Conservation (phyloP, 225 moss, liverwort and hornwort species). For the Thuidium tamariscinum region DNA sequence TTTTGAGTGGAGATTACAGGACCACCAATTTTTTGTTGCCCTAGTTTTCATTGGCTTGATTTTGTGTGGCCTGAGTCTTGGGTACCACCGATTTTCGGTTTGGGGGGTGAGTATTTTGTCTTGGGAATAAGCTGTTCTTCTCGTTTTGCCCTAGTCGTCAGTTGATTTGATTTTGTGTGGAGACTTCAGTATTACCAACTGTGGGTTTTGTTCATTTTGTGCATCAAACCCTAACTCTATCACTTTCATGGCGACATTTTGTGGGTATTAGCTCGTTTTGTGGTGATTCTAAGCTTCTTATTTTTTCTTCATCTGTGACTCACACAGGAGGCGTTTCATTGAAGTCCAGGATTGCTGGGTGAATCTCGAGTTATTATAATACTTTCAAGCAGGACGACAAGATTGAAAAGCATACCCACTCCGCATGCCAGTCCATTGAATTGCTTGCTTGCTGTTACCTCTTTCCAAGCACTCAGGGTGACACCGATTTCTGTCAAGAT, state of each 20-base stretch:
- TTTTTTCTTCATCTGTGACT: not conserved
- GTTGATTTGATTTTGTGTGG: not conserved
- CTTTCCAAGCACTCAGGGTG: not conserved
- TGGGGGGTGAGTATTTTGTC: not conserved
- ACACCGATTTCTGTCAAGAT: not conserved
- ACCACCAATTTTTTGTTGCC: not conserved
- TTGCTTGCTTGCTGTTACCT: not conserved
- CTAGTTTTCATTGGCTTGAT: not conserved
- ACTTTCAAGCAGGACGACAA: not conserved
- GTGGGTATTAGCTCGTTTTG: not conserved
- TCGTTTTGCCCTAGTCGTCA: too few species aligned
- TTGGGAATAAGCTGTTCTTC: too few species aligned
- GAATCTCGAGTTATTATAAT: not conserved
- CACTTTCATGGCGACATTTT: not conserved
- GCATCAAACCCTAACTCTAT: not conserved
- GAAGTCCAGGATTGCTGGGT: not conserved
- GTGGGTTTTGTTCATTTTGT: not conserved
- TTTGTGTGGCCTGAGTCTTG: not conserved
- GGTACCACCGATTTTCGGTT: not conserved
- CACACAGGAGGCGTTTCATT: not conserved
- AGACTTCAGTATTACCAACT: not conserved
- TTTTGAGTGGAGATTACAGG: not conserved
- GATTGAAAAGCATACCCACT: not conserved
- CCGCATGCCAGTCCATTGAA: not conserved
- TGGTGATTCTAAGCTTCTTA: not conserved